A percentile compares a stretch with the other conserved stretches of the same genome.
These are phyloP conservation scores for Nicotiana noctiflora DNA, from an alignment of 257 asterid genomes.

Conservation along the genomic window DNA sequence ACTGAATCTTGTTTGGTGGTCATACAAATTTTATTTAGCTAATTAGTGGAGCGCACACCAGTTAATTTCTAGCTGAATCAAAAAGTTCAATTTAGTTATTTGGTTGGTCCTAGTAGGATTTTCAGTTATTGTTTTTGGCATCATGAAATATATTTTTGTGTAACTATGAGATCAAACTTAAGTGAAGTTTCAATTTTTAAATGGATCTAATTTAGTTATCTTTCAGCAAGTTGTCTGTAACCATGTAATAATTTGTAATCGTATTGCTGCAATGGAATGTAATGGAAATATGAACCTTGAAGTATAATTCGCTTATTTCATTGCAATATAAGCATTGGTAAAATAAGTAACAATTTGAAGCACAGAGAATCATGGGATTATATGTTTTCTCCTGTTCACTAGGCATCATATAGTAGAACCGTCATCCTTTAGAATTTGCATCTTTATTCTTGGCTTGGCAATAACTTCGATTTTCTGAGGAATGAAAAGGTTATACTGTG, in stretches of 20 bases:
- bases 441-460: not conserved
- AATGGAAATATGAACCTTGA: not conserved
- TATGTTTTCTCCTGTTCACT: not conserved
- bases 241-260: not conserved
- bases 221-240: not conserved
- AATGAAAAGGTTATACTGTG: not conserved
- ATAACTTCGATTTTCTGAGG: not conserved
- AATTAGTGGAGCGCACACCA: not conserved
- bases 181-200: not conserved
- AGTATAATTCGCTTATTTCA: not conserved
- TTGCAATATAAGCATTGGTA: not conserved
- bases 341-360: not conserved
- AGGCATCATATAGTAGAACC: not conserved
- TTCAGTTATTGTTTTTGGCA: not conserved
- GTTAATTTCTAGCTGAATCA: not conserved
- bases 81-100: not conserved
- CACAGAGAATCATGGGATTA: not conserved
- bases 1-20: not conserved
- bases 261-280: not conserved
- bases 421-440: not conserved
- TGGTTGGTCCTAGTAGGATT: not conserved
- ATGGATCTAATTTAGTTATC: not conserved
- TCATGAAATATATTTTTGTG: not conserved
- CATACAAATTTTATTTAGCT: not conserved
- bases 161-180: not conserved